Conservation (phyloP, 2,329 filamentous ascomycete genomes). For the Ceratocystiopsis sp. region DNA sequence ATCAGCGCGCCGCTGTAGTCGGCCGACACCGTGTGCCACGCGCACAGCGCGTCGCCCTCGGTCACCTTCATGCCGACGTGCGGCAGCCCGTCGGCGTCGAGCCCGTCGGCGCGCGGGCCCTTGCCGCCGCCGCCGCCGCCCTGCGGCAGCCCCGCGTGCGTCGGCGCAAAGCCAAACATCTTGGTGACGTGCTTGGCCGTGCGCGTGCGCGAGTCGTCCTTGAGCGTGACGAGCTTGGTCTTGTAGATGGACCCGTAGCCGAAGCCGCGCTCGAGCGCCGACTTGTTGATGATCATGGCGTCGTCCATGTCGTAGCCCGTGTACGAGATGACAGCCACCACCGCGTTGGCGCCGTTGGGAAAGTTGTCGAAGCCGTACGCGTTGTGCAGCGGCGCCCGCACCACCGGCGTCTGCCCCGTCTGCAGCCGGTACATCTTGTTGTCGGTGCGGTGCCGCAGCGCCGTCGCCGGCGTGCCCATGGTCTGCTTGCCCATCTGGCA, state of each 20-base stretch:
- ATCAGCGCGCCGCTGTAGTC: constrained; percentile 63
- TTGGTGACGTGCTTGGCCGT: constrained; percentile 56
- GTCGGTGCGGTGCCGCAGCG: constrained; percentile 74
- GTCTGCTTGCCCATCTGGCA: constrained; percentile 99
- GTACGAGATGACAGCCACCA: constrained; percentile 96
- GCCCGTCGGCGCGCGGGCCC: constrained; percentile 48
- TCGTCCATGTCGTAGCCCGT: constrained; percentile 99
- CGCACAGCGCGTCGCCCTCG: constrained; percentile 72
- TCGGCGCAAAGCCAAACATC: constrained; percentile 78
- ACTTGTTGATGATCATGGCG: constrained; percentile 99
- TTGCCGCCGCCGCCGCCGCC: constrained; percentile 26
- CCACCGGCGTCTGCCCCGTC: constrained; percentile 88
- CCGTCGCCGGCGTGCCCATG: constrained; percentile 89
- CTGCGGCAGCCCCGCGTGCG: too few relatives aligned
- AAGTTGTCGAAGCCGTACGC: constrained; percentile 96
- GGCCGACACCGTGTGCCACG: constrained; percentile 73
- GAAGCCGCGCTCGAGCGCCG: constrained; percentile 86
- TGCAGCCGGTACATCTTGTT: constrained; percentile 94
- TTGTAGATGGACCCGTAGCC: constrained; percentile 96
- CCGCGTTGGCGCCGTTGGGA: constrained; percentile 85
- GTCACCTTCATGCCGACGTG: constrained; percentile 60
- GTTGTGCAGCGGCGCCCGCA: constrained; percentile 83
- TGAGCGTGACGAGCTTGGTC: constrained; percentile 77
- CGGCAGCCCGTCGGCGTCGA: constrained; percentile 81
- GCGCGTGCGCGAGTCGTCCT: constrained; percentile 55